These are phyloP conservation scores for Naegleria fowleri DNA, from an alignment of 208 protist species.

Conservation along the genomic window DNA sequence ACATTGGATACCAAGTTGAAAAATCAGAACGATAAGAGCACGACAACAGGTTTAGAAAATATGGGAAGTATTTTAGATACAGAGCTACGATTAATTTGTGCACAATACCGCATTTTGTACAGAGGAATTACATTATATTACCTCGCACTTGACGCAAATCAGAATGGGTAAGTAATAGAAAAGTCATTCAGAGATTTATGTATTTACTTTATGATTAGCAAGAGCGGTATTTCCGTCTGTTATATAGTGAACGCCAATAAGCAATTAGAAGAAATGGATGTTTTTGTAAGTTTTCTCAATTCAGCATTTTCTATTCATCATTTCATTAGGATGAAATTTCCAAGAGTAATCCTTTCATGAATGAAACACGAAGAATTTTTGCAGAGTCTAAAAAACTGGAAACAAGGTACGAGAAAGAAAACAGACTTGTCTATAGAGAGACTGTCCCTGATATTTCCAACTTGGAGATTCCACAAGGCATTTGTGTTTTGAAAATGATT, in stretches of 20 bases:
- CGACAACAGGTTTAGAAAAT: background rate
- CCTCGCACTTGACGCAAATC: background rate
- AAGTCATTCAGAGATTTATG: background rate
- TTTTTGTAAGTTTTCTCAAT: background rate
- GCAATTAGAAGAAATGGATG: slow-evolving; percentile 17
- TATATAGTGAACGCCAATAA: background rate
- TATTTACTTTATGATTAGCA: background rate
- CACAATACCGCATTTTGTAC: slow-evolving; percentile 11
- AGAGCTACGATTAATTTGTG: background rate
- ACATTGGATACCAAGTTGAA: background rate
- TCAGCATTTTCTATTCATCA: background rate
- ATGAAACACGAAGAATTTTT: background rate
- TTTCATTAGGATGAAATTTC: background rate
- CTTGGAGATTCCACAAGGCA: background rate
- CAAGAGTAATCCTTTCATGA: slow-evolving; percentile 2
- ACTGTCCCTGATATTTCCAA: background rate
- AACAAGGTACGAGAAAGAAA: background rate
- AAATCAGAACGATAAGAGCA: background rate
- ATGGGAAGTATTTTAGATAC: background rate
- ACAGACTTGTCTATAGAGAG: slow-evolving; percentile 15
- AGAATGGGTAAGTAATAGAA: background rate
- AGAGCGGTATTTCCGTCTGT: background rate
- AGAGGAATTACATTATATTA: slow-evolving; percentile 22
- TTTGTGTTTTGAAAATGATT: background rate
- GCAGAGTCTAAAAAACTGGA: slow-evolving; percentile 13